Conservation (phyloP, 139 green algal genomes). For the Tetradesmus lagerheimii region DNA sequence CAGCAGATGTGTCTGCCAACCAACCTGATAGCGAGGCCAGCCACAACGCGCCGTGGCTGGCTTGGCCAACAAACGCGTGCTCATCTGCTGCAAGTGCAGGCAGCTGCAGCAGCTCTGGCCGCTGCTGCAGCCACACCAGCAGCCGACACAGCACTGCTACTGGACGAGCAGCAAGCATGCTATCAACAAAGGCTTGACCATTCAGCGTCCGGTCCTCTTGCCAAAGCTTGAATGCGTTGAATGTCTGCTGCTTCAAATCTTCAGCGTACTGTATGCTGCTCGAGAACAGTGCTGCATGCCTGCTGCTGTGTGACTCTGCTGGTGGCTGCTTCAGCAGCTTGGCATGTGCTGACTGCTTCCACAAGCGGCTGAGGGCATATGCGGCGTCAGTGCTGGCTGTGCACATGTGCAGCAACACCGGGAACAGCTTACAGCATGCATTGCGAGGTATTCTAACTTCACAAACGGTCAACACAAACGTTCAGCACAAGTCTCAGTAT, state of each 20-base stretch:
- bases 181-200: not conserved
- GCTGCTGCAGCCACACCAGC: not conserved
- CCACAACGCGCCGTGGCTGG: not conserved
- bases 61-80: not conserved
- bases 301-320: not conserved
- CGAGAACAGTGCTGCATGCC: not conserved
- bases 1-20: too few relatives aligned
- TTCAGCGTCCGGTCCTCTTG: not conserved
- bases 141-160: not conserved
- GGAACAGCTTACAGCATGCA: too few relatives aligned
- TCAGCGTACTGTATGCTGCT: not conserved
- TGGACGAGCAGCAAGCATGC: not conserved
- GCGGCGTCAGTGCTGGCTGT: too few relatives aligned
- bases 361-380: not conserved
- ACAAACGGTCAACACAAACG: too few relatives aligned
- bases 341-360: not conserved
- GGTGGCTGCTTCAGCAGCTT: not conserved
- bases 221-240: not conserved
- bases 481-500: too few relatives aligned
- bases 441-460: too few relatives aligned
- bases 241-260: not conserved
- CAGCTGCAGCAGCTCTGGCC: not conserved
- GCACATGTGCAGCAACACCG: too few relatives aligned
- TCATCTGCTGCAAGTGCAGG: not conserved
- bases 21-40: too few relatives aligned